Evolutionary conservation across 441 rosid species (phyloP), one percentile per base, ranked within the genome.

Genomic region (Jatropha podagrica): DNA sequence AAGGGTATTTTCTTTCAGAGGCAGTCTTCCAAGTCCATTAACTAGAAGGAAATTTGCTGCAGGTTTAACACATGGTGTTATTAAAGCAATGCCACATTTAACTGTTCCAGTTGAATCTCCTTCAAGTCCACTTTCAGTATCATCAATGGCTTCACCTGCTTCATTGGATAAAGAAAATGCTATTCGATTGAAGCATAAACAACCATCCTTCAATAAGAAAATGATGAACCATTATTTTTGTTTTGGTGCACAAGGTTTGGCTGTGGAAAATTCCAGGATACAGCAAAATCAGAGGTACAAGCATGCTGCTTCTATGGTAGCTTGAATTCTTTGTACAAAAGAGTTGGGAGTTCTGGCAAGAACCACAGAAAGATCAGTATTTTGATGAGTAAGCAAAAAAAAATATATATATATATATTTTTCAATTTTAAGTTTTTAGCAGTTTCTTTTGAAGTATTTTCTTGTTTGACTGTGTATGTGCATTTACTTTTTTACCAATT

Each of bases 11-110:
- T 83, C 91, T 69, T 62, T 80, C 44, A 81, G 85, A 44, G 85
- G 74, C 4, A 86, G 87, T 65, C 88, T 94, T 74, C 97, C 99
- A 48, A 92, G 98, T 85, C 94, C 89, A 75, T 81, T 83, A 4
- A 82, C 91, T 56, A 86, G 91, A 73, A 79, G 80, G 86, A 96
- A 82, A 79, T 92, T 88, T 63, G 83, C 96, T 0, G 78, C 82
- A 40, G 92, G 91, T 67, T 75, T 94, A 51, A 90, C 80, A 82
- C 97, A 89, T 11, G 98, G 98, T 38, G 97, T 91, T 42, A 85
- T 90, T 78, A 89, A 84, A 65, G 78, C 92, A 54, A 81, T 74
- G 37, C 89, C 92, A 12, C 82, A 86, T 72, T 81, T 82, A 4
- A 74, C 72, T 54, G 71, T 67, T 41, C 80, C 81, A 46, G 72